These are phyloP conservation scores for Circinella minor DNA, from an alignment of 371 early-diverging fungal species.

Conservation along the genomic window DNA sequence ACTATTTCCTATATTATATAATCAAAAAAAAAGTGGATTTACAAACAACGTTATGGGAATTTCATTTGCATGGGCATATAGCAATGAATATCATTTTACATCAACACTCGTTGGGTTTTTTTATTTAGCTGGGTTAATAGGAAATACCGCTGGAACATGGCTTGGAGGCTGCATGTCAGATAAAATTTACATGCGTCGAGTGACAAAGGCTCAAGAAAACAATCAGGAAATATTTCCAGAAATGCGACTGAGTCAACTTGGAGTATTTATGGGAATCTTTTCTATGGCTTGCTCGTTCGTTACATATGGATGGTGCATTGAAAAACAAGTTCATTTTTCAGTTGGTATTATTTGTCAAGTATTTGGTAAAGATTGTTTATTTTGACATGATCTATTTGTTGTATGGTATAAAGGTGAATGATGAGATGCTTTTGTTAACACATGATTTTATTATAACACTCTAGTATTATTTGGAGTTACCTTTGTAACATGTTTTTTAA, in stretches of 20 bases:
- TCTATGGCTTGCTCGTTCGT: slow-evolving; percentile 24
- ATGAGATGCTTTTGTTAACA: no score
- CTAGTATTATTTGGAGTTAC: neutral
- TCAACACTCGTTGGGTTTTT: neutral
- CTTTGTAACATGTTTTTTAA: neutral
- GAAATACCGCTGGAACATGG: slow-evolving; percentile 31
- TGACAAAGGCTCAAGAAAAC: slow-evolving; percentile 23
- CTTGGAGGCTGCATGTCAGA: slow-evolving; percentile 44
- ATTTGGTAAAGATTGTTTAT: neutral
- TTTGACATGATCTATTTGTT: neutral
- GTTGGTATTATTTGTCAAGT: slow-evolving; percentile 31
- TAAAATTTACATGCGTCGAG: slow-evolving; percentile 24
- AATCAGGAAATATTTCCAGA: slow-evolving; percentile 32
- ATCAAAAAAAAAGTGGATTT: neutral
- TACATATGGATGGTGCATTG: slow-evolving; percentile 47
- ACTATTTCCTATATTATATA: neutral
- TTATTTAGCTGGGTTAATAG: neutral
- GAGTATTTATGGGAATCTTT: slow-evolving; percentile 22
- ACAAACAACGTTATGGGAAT: neutral
- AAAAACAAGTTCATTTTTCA: slow-evolving; percentile 43
- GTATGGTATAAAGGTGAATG: no score
- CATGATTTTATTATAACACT: neutral
- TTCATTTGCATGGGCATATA: slow-evolving; percentile 3
- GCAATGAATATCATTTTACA: neutral
- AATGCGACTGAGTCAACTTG: slow-evolving; percentile 33